Conservation (phyloP, 495 filamentous ascomycete genomes). For the Ascodesmis nigricans region DNA sequence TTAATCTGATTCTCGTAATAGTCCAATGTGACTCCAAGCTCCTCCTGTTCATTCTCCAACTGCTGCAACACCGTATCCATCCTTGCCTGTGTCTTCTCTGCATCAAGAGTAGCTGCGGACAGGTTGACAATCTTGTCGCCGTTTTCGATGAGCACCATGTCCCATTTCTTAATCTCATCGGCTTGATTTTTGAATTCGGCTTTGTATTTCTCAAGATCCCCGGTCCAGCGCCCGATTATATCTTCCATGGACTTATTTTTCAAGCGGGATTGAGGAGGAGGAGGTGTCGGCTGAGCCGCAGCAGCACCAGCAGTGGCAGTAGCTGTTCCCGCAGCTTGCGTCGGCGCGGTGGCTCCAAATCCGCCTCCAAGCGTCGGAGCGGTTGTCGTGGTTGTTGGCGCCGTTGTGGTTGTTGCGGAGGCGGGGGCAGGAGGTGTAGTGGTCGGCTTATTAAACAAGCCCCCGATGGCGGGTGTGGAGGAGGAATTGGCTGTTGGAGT, state of each 20-base stretch:
- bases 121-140: conserved; percentile 78
- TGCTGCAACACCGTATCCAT: conserved; percentile 71
- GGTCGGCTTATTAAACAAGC: conserved; percentile 10
- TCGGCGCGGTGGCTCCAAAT: conserved; percentile 15
- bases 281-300: conserved; percentile 8
- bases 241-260: conserved; percentile 99
- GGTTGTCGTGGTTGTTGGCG: conserved; percentile 5
- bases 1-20: conserved; percentile 79
- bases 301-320: conserved; percentile 1
- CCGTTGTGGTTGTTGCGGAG: conserved; percentile 8
- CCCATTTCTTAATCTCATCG: conserved; percentile 68
- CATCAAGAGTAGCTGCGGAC: conserved; percentile 67
- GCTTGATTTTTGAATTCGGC: conserved; percentile 86
- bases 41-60: conserved; percentile 81
- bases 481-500: conserved; percentile 5
- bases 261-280: conserved; percentile 40
- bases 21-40: conserved; percentile 63
- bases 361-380: conserved; percentile 6
- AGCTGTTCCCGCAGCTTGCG: conserved; percentile 3
- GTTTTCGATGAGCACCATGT: conserved; percentile 75
- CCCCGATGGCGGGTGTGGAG: conserved; percentile 2
- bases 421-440: conserved; percentile 1
- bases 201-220: conserved; percentile 83
- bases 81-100: conserved; percentile 70
- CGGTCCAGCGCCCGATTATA: conserved; percentile 94